Evolutionary conservation across 257 asterid species (phyloP).

Genomic region (Lycium barbarum): DNA sequence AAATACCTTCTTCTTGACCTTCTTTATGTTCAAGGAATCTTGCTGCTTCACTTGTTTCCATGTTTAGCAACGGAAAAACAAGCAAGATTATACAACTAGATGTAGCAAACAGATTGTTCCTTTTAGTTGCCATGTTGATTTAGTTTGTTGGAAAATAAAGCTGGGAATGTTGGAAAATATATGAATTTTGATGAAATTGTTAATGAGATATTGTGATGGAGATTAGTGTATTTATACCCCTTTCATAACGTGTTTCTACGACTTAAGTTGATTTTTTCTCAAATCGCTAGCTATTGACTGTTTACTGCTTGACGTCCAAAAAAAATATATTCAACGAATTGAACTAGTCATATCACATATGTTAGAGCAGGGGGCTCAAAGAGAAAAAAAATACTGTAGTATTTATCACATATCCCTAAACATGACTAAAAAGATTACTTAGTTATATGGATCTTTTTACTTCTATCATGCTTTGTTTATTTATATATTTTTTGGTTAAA

Average conservation of each 20-base stretch:
- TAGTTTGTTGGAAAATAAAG: background rate
- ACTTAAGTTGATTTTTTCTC: background rate
- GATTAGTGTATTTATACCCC: constrained; percentile 31
- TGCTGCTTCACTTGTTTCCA: background rate
- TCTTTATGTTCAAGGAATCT: constrained; percentile 48
- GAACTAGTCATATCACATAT: background rate
- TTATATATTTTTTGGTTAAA: too few species aligned
- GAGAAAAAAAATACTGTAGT: too few species aligned
- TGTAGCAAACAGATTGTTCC: constrained; percentile 33
- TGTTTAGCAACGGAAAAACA: background rate
- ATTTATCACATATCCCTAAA: too few species aligned
- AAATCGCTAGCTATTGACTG: background rate
- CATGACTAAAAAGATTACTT: too few species aligned
- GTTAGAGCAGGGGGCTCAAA: background rate
- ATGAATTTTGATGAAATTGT: background rate
- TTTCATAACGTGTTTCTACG: background rate
- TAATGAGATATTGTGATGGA: constrained; percentile 27
- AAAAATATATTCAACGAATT: background rate
- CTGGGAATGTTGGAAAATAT: background rate
- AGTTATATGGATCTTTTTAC: too few species aligned
- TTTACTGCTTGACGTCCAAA: background rate
- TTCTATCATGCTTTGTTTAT: too few species aligned
- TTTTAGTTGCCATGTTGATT: constrained; percentile 13
- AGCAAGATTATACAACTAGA: constrained; percentile 7
- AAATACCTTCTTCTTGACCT: constrained; percentile 35